These are phyloP conservation scores for Candida vartiovaarae DNA, from an alignment of 805 yeast genomes.

Conservation along the genomic window DNA sequence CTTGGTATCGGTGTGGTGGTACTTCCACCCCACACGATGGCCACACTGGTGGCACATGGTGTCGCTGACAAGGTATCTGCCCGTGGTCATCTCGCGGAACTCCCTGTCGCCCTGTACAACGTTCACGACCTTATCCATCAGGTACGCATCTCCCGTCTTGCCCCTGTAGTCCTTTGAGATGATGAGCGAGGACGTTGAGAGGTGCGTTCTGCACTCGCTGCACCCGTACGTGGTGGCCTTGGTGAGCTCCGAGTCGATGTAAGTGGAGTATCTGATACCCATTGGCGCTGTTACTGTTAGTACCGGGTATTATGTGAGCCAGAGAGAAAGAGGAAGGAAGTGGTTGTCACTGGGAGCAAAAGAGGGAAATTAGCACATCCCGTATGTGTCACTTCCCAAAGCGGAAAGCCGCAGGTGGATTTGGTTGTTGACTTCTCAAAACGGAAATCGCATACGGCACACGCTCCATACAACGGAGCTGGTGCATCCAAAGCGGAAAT, in stretches of 20 bases:
- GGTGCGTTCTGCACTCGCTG: slow-evolving; percentile 33
- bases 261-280: slow-evolving; percentile 42
- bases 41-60: slow-evolving; percentile 50
- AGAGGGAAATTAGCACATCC: not conserved
- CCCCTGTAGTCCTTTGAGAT: slow-evolving; percentile 47
- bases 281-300: slow-evolving; percentile 16
- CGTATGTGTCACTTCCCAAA: not conserved
- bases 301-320: not conserved
- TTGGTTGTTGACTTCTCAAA: no score
- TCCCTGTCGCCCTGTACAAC: slow-evolving; percentile 26
- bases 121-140: slow-evolving; percentile 46
- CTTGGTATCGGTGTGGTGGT: slow-evolving; percentile 37
- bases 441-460: no score
- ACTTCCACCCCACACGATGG: slow-evolving; percentile 55
- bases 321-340: not conserved
- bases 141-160: slow-evolving; percentile 48
- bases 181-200: slow-evolving; percentile 29
- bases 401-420: not conserved
- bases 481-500: no score
- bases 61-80: slow-evolving; percentile 50
- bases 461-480: no score
- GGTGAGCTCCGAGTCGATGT: slow-evolving; percentile 28
- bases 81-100: slow-evolving; percentile 48
- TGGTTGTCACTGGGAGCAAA: not conserved
- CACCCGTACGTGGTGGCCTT: slow-evolving; percentile 31